A percentile compares a stretch with the other conserved stretches of the same genome.
Evolutionary conservation across 495 filamentous ascomycete genomes (phyloP).

Genomic region (Aspergillus haitiensis): DNA sequence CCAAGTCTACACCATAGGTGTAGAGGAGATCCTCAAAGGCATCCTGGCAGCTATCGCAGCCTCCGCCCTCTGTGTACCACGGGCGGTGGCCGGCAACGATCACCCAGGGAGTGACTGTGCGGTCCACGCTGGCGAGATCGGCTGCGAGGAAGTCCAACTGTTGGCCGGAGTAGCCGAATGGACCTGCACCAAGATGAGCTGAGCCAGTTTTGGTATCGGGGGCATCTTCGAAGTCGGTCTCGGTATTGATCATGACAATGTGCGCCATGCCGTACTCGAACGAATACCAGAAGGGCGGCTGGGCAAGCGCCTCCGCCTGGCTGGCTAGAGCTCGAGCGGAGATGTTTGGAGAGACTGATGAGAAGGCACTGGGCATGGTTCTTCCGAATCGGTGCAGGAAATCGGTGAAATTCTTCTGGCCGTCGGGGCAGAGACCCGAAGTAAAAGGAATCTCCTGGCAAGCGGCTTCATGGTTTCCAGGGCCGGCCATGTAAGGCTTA

Average conservation of each 20-base stretch:
- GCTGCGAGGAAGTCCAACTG: slow-evolving; percentile 45
- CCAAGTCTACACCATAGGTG: slow-evolving; percentile 61
- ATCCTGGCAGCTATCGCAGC: slow-evolving; percentile 53
- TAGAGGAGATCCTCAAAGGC: slow-evolving; percentile 60
- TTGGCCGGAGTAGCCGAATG: slow-evolving; percentile 45
- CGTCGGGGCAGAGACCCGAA: slow-evolving; percentile 49
- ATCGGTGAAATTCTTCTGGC: slow-evolving; percentile 62
- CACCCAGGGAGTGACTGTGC: slow-evolving; percentile 55
- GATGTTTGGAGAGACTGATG: slow-evolving; percentile 47
- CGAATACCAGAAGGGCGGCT: slow-evolving; percentile 65
- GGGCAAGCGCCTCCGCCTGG: slow-evolving; percentile 48
- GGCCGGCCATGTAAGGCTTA: slow-evolving; percentile 56
- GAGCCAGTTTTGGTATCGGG: slow-evolving; percentile 49
- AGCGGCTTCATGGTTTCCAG: slow-evolving; percentile 57
- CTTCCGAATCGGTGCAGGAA: slow-evolving; percentile 56
- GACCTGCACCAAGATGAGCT: slow-evolving; percentile 47
- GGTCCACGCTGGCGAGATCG: slow-evolving; percentile 52
- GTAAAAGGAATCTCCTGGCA: slow-evolving; percentile 48
- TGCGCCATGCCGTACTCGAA: slow-evolving; percentile 64
- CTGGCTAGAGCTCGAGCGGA: slow-evolving; percentile 47
- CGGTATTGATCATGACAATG: slow-evolving; percentile 57
- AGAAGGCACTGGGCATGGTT: slow-evolving; percentile 51
- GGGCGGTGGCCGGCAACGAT: slow-evolving; percentile 61
- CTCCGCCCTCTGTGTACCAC: slow-evolving; percentile 51
- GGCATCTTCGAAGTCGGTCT: slow-evolving; percentile 53